Evolutionary conservation across 73 alveolate species (phyloP), one percentile per base, ranked within the genome.

Genomic region (Blepharisma stoltei): DNA sequence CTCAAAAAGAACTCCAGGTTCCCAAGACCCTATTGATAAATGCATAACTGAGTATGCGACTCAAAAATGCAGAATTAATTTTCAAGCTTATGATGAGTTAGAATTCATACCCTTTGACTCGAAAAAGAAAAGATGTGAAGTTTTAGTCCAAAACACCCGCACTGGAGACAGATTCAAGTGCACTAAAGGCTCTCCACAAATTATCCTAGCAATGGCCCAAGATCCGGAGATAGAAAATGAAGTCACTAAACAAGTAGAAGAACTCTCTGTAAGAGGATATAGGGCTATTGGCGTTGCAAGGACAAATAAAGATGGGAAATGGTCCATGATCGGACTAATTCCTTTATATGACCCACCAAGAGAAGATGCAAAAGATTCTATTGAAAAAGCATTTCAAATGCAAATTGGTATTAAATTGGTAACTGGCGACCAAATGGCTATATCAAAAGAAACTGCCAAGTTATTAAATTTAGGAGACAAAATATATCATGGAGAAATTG

Each of bases 341-440:
- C 53, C 78, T 7, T n/a, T 67, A 25, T 67, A 37, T 23, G 52
- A 67, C 20, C 52, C 55, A 0, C 55, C 55, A 1, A 37, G 65
- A 37, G 78, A 67, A 9, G 78, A 67, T 47, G 37, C 71, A 6
- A 55, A 55, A 43, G 27, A 55, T 11, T 23, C 71, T 11, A 67
- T 67, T 47, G 78, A 67, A 20, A 43, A 18, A n/a, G 8, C 52
- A 20, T 21, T 18, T 25, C 65, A 9, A 11, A 7, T 11, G 20
- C 37, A 47, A 6, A 47, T 67, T 8, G 47, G 70, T 70, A 81
- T 81, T 48, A 81, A 71, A 79, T 70, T 81, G 83, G 49, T 81
- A 46, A 81, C 88, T 4, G 88, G 88, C 27, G 88, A 81, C 70
- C 83, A 81, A 52, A 55, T 54, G 54, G 69, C 65, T 49, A 73